A percentile compares a stretch with the other conserved stretches of the same genome.
phyloP scores from a whole-genome alignment of 169 alveolate species.

The Eimeria mitis region DNA sequence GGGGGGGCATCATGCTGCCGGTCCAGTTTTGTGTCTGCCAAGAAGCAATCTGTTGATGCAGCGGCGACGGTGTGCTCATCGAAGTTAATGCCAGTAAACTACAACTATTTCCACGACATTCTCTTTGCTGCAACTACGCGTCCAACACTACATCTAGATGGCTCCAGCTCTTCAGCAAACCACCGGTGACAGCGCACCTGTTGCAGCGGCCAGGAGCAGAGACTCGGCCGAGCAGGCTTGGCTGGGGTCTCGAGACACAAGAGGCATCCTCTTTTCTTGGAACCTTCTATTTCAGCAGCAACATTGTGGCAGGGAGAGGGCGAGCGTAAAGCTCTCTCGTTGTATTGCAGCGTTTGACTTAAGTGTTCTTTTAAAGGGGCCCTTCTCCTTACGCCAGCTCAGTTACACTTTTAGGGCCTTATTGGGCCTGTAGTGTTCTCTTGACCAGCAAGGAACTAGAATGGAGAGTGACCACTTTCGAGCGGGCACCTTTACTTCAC shows the following conservation, averaged over 20 bases:
- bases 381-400: not conserved
- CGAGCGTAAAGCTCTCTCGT: not conserved
- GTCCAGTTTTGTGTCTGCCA: not conserved
- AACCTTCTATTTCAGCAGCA: not conserved
- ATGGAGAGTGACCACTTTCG: not conserved
- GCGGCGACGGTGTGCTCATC: not conserved
- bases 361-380: not conserved
- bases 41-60: not conserved
- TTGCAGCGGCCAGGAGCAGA: not conserved
- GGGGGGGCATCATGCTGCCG: not conserved
- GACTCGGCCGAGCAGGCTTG: not conserved
- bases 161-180: not conserved
- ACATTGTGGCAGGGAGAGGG: conserved; percentile 1
- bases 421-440: not conserved
- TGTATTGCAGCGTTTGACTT: not conserved
- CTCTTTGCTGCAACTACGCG: not conserved
- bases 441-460: not conserved
- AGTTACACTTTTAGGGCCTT: not conserved
- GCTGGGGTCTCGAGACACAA: not conserved
- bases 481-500: not conserved
- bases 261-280: not conserved
- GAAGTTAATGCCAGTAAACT: not conserved
- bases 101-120: not conserved
- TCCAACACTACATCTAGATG: not conserved
- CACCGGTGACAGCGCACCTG: not conserved